Conservation (phyloP, 805 yeast genomes). For the Candida ipomoeae region DNA sequence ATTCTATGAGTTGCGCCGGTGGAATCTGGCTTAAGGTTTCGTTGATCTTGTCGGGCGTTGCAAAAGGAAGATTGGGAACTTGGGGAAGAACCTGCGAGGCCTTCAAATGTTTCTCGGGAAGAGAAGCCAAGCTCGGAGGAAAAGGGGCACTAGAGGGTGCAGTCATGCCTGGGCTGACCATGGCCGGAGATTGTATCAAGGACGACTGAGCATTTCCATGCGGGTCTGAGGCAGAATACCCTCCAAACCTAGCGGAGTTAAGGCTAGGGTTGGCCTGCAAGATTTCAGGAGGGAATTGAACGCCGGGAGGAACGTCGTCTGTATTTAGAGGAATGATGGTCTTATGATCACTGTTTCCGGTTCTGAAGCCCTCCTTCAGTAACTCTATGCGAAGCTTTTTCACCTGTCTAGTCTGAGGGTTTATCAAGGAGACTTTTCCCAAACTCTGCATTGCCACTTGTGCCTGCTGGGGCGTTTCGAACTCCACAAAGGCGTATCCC, state of each 20-base stretch:
- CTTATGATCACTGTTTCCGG: slow-evolving; percentile 33
- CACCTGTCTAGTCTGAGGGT: slow-evolving; percentile 17
- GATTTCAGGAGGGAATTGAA: slow-evolving; percentile 53
- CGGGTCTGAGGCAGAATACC: slow-evolving; percentile 4
- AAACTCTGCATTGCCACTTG: slow-evolving; percentile 43
- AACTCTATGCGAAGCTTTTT: slow-evolving; percentile 54
- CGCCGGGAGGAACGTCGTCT: slow-evolving; percentile 51
- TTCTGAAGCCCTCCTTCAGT: slow-evolving; percentile 52
- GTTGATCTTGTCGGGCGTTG: slow-evolving; percentile 54
- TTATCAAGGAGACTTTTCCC: slow-evolving; percentile 38
- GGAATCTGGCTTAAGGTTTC: slow-evolving; percentile 60
- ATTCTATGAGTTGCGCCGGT: slow-evolving; percentile 66
- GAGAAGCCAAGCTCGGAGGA: neutral
- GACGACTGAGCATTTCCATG: neutral
- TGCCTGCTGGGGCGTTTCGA: slow-evolving; percentile 49
- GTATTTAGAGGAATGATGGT: slow-evolving; percentile 43
- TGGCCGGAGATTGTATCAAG: slow-evolving; percentile 1
- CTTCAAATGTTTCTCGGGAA: slow-evolving; percentile 30
- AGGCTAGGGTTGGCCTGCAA: slow-evolving; percentile 2
- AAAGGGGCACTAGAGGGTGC: neutral
- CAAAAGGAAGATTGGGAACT: slow-evolving; percentile 42
- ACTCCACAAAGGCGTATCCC: slow-evolving; percentile 67
- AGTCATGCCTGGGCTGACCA: neutral
- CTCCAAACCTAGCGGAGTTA: neutral
- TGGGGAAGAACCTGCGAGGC: slow-evolving; percentile 58